Base-by-base conservation (phyloP, 352 stramenopile species). In the Hyaloperonospora brassicae region DNA sequence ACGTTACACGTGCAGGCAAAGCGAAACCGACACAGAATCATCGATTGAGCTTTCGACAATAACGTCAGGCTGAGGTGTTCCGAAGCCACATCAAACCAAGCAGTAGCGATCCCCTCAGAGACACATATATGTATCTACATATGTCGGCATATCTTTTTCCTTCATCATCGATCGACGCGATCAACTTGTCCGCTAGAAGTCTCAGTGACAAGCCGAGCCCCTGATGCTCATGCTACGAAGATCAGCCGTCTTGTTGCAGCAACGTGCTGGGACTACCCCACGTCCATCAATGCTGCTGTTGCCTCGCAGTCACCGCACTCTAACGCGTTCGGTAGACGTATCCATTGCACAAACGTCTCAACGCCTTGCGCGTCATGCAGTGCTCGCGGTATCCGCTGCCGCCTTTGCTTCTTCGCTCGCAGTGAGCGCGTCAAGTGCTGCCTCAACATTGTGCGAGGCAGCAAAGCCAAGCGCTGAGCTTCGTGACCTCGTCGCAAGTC, bases 401-500 rank as follows among this genome's bases (percentile, higher is more conserved):
- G 56, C 57, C 12, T 47, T 68, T 17, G 57, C 59, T n/a, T 68
- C 63, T 1, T n/a, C n/a, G n/a, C 13, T 72, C 3, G 55, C 62
- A 17, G 46, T 50, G 44, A 59, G 41, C 24, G 72, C 63, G 42
- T 72, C 67, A 11, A 66, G 58, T 23, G 52, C 66, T 14, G 58
- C 47, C 11, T 70, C 63, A n/a, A n/a, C n/a, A n/a, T n/a, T n/a
- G n/a, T n/a, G n/a, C 0, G 63, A 75, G 43, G 46, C 51, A 48
- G 48, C 49, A 10, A 41, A 47, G 14, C 40, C 55, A 5, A 42
- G 35, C 36, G 40, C 62, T 10, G 9, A 56, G 22, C 70, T 68
- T 0, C n/a, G n/a, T n/a, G 66, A 53, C 39, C 80, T 76, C 50
- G 53, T 87, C n/a, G 61, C 52, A 11, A 74, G 53, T 44, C 55